phyloP scores from a whole-genome alignment of 2,329 filamentous ascomycete genomes.

The Arthrinium puccinioides region DNA sequence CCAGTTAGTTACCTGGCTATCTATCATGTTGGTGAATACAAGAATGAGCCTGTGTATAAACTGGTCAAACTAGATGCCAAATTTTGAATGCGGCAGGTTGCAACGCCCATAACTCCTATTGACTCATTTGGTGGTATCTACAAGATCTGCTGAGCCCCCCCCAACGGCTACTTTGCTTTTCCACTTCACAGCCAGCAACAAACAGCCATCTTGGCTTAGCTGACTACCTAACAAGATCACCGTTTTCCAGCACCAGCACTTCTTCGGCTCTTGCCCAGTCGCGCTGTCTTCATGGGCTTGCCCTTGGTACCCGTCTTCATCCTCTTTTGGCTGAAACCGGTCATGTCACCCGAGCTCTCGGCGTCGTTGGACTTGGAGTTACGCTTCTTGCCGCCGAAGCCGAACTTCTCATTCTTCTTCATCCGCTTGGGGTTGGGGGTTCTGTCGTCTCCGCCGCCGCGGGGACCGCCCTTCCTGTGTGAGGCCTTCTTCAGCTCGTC shows the following conservation, averaged over 20 bases:
- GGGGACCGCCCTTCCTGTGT: conserved; percentile 31
- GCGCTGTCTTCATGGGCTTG: conserved; percentile 29
- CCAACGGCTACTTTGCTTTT: no score
- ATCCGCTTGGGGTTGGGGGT: conserved; percentile 64
- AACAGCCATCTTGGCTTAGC: no score
- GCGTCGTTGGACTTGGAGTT: conserved; percentile 88
- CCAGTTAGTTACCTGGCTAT: no score
- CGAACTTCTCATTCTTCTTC: conserved; percentile 93
- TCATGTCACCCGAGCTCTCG: conserved; percentile 70
- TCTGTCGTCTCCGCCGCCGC: conserved; percentile 27
- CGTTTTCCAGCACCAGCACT: conserved; percentile 36
- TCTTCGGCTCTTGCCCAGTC: conserved; percentile 45
- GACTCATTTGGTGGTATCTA: conserved; percentile 3
- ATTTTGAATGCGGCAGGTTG: no score
- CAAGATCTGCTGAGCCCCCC: not conserved
- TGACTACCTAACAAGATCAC: no score
- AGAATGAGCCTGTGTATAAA: no score
- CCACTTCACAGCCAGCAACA: no score
- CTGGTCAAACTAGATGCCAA: no score
- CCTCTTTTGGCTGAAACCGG: conserved; percentile 71
- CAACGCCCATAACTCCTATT: conserved; percentile 2
- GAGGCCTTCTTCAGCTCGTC: conserved; percentile 48
- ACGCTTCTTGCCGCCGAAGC: conserved; percentile 93
- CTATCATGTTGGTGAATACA: no score
- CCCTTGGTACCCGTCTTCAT: conserved; percentile 60